These are phyloP conservation scores for Ceratocystis lukuohia DNA, from an alignment of 2,329 filamentous ascomycete genomes.

Conservation along the genomic window DNA sequence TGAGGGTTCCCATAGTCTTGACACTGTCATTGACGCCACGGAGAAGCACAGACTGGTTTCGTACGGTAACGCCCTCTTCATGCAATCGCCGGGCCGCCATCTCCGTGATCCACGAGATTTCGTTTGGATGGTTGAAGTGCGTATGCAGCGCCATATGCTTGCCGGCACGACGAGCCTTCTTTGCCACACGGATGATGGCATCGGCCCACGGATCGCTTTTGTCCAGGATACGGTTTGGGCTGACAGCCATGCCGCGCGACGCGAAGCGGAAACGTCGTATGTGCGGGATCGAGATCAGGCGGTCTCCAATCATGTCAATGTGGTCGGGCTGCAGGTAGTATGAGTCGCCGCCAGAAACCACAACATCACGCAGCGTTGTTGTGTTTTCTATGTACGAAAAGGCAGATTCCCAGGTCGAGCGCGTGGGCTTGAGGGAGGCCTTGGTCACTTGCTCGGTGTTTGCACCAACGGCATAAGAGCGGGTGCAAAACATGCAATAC, in stretches of 20 bases:
- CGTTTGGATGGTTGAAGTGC: conserved; percentile 50
- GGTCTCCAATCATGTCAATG: conserved; percentile 39
- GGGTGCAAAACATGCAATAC: conserved; percentile 50
- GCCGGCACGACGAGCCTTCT: conserved; percentile 37
- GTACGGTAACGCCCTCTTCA: conserved; percentile 25
- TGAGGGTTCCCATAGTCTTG: conserved; percentile 39
- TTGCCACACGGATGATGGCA: conserved; percentile 38
- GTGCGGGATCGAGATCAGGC: conserved; percentile 43
- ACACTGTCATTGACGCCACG: conserved; percentile 45
- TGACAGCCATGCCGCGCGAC: conserved; percentile 47
- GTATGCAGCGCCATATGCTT: conserved; percentile 51
- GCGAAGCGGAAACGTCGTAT: conserved; percentile 48
- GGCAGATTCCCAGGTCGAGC: conserved; percentile 39
- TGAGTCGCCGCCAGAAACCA: conserved; percentile 49
- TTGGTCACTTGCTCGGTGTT: conserved; percentile 40
- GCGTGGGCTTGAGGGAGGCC: conserved; percentile 29
- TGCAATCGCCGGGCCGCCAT: conserved; percentile 38
- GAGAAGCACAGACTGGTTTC: conserved; percentile 48
- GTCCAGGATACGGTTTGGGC: conserved; percentile 43
- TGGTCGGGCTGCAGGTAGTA: conserved; percentile 43
- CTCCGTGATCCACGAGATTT: conserved; percentile 47
- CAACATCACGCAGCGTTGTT: conserved; percentile 41
- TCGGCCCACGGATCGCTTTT: conserved; percentile 39
- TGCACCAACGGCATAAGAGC: conserved; percentile 44
- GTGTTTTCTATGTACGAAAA: conserved; percentile 43